Evolutionary conservation across 2,329 filamentous ascomycete genomes (phyloP), one percentile per base, ranked within the genome.

Genomic region (Colletotrichum incanum): DNA sequence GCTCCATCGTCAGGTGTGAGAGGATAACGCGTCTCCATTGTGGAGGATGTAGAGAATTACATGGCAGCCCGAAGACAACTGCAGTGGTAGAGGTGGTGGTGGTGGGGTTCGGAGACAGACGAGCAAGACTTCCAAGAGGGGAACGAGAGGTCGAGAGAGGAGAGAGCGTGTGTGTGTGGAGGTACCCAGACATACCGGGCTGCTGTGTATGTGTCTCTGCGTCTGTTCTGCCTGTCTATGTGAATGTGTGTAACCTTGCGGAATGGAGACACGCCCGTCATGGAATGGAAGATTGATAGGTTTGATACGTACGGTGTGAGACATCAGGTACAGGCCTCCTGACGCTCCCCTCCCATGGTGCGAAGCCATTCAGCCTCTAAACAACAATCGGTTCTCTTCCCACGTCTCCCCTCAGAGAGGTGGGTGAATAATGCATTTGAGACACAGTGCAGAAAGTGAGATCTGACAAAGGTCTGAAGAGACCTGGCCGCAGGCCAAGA

Each of bases 241-340:
- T 62, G 64, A 69, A 72, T 64, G 58, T 64, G 69, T 72, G 69
- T 69, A 72, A 72, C 69, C 20, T 16, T 72, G 65, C 28, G 65
- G 65, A 72, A 72, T 72, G 69, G 65, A 72, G 52, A 47, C 59
- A 55, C 65, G 52, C 52, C 69, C 41, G 26, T 23, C n/a, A 55
- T 63, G 69, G 69, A 72, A 72, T 72, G 69, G 64, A 72, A 66
- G 37, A 64, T 34, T 69, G 69, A 72, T 72, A 60, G 68, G 31
- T 31, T 59, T 41, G 69, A 45, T 59, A 72, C 65, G 65, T 54
- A 58, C 68, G 52, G 64, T 58, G 65, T 72, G 69, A 72, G 65
- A 72, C 69, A 72, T 7, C 45, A 45, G 65, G 39, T 52, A 72
- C 69, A 72, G 59, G 65, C 65, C 64, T 12, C 20, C 20, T 45